These are phyloP conservation scores for Monascus purpureus DNA, from an alignment of 495 filamentous ascomycete genomes.

Conservation along the genomic window DNA sequence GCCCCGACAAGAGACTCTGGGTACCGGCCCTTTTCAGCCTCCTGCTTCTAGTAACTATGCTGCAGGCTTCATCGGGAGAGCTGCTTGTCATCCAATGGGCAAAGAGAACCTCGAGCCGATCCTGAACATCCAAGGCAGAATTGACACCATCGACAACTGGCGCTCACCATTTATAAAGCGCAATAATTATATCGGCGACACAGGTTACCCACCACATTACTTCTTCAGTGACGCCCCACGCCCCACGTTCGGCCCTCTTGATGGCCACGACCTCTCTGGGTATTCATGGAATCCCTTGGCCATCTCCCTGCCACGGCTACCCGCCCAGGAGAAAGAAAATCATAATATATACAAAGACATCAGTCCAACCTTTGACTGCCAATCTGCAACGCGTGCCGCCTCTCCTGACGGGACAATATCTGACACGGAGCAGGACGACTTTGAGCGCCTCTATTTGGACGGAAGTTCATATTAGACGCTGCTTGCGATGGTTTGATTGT, in stretches of 20 bases:
- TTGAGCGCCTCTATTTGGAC: slow-evolving; percentile 20
- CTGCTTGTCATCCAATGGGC: slow-evolving; percentile 2
- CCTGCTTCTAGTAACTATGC: slow-evolving; percentile 5
- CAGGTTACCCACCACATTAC: slow-evolving; percentile 17
- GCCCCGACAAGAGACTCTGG: slow-evolving; percentile 4
- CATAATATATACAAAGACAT: slow-evolving; percentile 4
- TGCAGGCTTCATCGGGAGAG: slow-evolving; percentile 2
- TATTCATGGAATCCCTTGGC: slow-evolving; percentile 27
- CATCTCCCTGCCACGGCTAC: slow-evolving; percentile 10
- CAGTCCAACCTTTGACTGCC: slow-evolving; percentile 3
- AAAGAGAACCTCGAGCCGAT: slow-evolving; percentile 37
- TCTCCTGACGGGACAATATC: slow-evolving; percentile 23
- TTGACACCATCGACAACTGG: slow-evolving; percentile 17
- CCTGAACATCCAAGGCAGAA: slow-evolving; percentile 17
- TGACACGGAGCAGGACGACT: slow-evolving; percentile 16
- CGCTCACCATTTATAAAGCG: slow-evolving; percentile 17
- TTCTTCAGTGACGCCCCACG: slow-evolving; percentile 18
- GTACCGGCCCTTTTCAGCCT: slow-evolving; percentile 2
- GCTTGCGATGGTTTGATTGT: neutral
- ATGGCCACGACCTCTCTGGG: slow-evolving; percentile 13
- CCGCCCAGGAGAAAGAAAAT: slow-evolving; percentile 6
- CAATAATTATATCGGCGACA: slow-evolving; percentile 11
- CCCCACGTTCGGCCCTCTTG: slow-evolving; percentile 17
- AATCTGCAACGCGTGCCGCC: slow-evolving; percentile 3
- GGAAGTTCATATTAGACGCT: slow-evolving; percentile 10